These are phyloP conservation scores for Hibiscus trionum DNA, from an alignment of 345 rosid species.

Conservation along the genomic window DNA sequence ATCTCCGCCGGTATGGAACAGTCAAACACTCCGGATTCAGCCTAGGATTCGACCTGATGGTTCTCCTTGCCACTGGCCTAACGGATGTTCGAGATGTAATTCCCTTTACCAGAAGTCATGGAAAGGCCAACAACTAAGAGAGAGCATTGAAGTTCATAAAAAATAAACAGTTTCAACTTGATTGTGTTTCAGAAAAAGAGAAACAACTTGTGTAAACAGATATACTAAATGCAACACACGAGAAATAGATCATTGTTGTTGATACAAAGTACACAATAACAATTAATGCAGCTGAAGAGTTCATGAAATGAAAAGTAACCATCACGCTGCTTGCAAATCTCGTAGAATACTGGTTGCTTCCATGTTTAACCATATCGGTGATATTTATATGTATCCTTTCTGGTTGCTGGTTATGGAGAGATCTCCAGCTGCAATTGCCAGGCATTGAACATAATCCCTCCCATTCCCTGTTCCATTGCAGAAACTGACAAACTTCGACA, in stretches of 20 bases:
- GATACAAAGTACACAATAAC: slow-evolving; percentile 6
- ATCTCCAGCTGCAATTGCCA: too few species aligned
- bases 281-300: background rate
- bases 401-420: too few species aligned
- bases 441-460: too few species aligned
- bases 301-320: too few species aligned
- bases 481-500: too few species aligned
- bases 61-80: slow-evolving; percentile 62
- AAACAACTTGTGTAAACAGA: slow-evolving; percentile 6
- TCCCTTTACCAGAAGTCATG: slow-evolving; percentile 67
- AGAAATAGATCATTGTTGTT: slow-evolving; percentile 11
- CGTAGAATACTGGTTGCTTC: too few species aligned
- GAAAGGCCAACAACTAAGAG: slow-evolving; percentile 41
- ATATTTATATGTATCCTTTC: too few species aligned
- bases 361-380: too few species aligned
- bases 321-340: too few species aligned
- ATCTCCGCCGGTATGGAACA: slow-evolving; percentile 74
- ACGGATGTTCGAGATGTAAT: slow-evolving; percentile 65
- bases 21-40: slow-evolving; percentile 74
- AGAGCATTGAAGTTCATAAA: background rate
- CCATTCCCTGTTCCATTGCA: too few species aligned
- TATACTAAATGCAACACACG: background rate
- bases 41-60: slow-evolving; percentile 59
- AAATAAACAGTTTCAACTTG: background rate
- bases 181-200: background rate